Percentiles rank a stretch among this genome's conserved stretches.
Evolutionary conservation across 2,329 filamentous ascomycete species (phyloP).

Genomic region (Beauveria varroae): DNA sequence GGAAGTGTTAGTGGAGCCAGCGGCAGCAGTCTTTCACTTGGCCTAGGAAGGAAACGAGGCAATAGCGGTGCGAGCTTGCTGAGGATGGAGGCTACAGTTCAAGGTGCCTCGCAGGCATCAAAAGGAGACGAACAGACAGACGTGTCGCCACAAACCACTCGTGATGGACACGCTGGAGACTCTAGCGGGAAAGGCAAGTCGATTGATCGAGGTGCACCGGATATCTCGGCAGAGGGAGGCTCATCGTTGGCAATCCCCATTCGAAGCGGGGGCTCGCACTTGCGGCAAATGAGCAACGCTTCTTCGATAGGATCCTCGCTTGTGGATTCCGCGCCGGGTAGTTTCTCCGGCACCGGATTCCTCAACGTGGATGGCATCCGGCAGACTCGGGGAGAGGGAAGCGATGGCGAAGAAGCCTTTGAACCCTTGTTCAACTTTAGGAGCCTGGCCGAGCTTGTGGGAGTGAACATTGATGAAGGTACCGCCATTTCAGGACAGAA

Average conservation of each 20-base stretch:
- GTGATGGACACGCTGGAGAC: conserved; percentile 20
- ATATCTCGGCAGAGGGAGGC: conserved; percentile 16
- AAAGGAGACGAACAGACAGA: conserved; percentile 16
- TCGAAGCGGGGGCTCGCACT: conserved; percentile 57
- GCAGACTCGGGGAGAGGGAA: conserved; percentile 35
- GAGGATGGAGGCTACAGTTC: conserved; percentile 46
- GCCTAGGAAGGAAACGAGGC: conserved; percentile 49
- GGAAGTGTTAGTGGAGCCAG: conserved; percentile 38
- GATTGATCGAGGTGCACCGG: conserved; percentile 46
- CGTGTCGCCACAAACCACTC: conserved; percentile 17
- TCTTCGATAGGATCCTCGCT: conserved; percentile 77
- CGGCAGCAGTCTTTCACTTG: conserved; percentile 57
- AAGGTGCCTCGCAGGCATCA: conserved; percentile 30
- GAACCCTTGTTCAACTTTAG: conserved; percentile 91
- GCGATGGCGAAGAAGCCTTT: conserved; percentile 42
- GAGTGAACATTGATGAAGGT: conserved; percentile 48
- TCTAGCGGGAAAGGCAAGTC: conserved; percentile 57
- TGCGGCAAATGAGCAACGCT: conserved; percentile 78
- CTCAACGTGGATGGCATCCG: conserved; percentile 30
- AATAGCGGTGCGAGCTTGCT: conserved; percentile 55
- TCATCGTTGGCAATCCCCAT: conserved; percentile 35
- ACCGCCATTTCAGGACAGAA: conserved; percentile 23
- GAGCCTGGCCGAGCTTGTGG: conserved; percentile 79
- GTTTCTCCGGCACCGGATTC: conserved; percentile 33
- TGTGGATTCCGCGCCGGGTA: conserved; percentile 56